Percentiles rank a stretch among this genome's conserved stretches.
Evolutionary conservation across 176 grass and related monocot genomes (phyloP).

Genomic region (Otatea glauca): DNA sequence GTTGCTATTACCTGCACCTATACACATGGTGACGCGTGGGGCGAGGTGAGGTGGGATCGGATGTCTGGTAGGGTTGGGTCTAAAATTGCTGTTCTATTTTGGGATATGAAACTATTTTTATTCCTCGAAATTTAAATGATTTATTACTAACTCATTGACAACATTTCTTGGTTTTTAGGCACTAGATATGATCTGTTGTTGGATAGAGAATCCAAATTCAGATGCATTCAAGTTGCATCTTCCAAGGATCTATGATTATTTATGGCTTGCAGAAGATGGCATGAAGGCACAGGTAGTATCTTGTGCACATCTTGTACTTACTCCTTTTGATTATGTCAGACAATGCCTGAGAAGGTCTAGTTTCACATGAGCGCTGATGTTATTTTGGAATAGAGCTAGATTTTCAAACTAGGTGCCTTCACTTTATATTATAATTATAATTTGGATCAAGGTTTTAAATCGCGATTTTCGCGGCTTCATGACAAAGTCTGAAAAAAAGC

Average conservation of each 20-base stretch:
- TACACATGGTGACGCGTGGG: too few relatives aligned
- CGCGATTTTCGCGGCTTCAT: too few relatives aligned
- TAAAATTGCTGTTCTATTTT: not conserved
- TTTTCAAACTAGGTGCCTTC: too few relatives aligned
- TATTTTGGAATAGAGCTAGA: too few relatives aligned
- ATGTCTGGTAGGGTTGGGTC: not conserved
- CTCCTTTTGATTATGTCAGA: not conserved
- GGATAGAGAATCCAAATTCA: slow-evolving; percentile 80
- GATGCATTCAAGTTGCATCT: slow-evolving; percentile 76
- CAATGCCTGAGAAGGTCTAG: not conserved
- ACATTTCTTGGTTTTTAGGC: slow-evolving; percentile 42
- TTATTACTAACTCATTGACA: not conserved
- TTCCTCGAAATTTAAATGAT: not conserved
- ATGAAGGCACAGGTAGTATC: slow-evolving; percentile 70
- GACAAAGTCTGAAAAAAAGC: too few relatives aligned
- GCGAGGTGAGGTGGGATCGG: not conserved
- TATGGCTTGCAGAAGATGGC: slow-evolving; percentile 89
- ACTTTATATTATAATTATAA: not conserved
- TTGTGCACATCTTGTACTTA: not conserved
- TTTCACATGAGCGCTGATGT: too few relatives aligned
- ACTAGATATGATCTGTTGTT: slow-evolving; percentile 83
- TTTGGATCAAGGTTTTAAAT: too few relatives aligned
- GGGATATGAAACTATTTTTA: too few relatives aligned
- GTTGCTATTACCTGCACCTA: too few relatives aligned
- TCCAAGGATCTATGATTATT: slow-evolving; percentile 69